These are phyloP conservation scores for Besnoitia besnoiti DNA, from an alignment of 169 alveolate species.

Conservation along the genomic window DNA sequence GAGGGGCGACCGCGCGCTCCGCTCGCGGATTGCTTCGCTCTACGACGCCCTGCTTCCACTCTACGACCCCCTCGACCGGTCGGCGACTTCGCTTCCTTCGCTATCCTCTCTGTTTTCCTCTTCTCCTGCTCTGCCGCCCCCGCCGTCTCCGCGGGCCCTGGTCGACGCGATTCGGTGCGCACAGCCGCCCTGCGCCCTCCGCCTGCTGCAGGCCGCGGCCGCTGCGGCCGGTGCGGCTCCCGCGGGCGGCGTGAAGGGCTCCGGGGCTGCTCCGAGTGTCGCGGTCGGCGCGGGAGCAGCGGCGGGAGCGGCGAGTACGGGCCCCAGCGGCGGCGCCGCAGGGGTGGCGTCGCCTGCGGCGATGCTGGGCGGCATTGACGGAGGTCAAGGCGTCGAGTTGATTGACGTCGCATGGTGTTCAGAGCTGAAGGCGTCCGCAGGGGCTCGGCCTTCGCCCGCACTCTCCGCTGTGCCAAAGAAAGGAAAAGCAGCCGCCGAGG, in stretches of 20 bases:
- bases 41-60: not conserved
- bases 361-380: constrained; percentile 6
- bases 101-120: not conserved
- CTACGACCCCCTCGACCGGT: not conserved
- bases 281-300: constrained; percentile 25
- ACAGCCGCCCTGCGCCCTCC: constrained; percentile 20
- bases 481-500: not conserved
- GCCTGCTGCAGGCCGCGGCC: constrained; percentile 7
- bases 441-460: not conserved
- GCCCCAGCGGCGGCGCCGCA: not conserved
- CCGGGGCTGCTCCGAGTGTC: not conserved
- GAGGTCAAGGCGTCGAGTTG: constrained; percentile 8
- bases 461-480: not conserved
- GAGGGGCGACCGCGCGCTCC: not conserved
- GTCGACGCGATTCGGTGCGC: not conserved
- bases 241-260: not conserved
- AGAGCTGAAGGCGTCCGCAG: not conserved
- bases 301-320: not conserved
- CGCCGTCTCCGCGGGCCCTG: constrained; percentile 27
- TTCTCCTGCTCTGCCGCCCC: not conserved
- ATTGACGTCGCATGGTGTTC: constrained; percentile 6
- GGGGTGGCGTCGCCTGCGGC: not conserved
- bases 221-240: constrained; percentile 23
- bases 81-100: not conserved
- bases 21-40: not conserved